Evolutionary conservation across 495 filamentous ascomycete genomes (phyloP).

Genomic region (Tuber aestivum): DNA sequence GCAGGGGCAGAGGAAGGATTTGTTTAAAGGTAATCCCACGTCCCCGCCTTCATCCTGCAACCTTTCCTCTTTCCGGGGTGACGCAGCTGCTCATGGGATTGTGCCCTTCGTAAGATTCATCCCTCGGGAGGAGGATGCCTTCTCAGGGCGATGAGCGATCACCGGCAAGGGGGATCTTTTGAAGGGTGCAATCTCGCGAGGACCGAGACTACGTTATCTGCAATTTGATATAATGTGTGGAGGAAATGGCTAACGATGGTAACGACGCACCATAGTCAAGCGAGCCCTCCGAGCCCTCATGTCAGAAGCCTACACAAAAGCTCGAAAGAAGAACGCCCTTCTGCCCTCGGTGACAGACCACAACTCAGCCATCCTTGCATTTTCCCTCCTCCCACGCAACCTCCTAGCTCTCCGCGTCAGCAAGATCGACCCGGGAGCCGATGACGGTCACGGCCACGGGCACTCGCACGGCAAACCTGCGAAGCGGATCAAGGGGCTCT

Average conservation of each 20-base stretch:
- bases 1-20: constrained; percentile 94
- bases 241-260: neutral
- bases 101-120: constrained; percentile 43
- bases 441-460: constrained; percentile 56
- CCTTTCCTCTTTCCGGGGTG: neutral
- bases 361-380: constrained; percentile 78
- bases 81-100: constrained; percentile 7
- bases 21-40: constrained; percentile 72
- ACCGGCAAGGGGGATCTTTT: neutral
- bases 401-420: constrained; percentile 85
- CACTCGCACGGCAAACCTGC: constrained; percentile 63
- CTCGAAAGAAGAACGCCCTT: constrained; percentile 77
- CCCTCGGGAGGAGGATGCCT: constrained; percentile 14
- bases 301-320: constrained; percentile 80
- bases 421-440: constrained; percentile 62
- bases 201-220: neutral
- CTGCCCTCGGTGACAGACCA: constrained; percentile 84
- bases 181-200: neutral
- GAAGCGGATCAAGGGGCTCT: constrained; percentile 92
- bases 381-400: constrained; percentile 94
- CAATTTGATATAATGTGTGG: neutral
- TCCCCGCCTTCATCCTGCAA: neutral
- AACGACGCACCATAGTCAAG: constrained; percentile 60
- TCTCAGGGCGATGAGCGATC: constrained; percentile 8
- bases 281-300: constrained; percentile 89